These are phyloP conservation scores for Dalbergia cultrata DNA, from an alignment of 306 rosid genomes.

Conservation along the genomic window DNA sequence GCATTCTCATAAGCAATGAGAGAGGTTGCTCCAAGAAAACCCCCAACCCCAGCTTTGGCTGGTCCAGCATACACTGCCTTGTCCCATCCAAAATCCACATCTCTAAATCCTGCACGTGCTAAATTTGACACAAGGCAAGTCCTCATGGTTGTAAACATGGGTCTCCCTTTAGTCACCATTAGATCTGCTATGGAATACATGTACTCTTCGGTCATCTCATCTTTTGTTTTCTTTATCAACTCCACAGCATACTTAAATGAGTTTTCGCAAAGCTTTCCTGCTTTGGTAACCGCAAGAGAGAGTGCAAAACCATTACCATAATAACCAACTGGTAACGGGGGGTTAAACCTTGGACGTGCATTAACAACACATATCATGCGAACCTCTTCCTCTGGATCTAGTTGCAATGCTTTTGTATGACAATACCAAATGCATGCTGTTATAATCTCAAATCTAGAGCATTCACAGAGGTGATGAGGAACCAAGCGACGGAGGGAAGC, in stretches of 20 bases:
- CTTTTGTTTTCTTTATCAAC: constrained; percentile 46
- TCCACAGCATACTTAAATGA: constrained; percentile 29
- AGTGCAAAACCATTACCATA: constrained; percentile 36
- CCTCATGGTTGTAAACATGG: not conserved
- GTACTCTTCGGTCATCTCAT: constrained; percentile 47
- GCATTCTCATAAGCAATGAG: not conserved
- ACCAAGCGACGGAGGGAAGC: constrained; percentile 12
- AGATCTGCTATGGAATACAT: constrained; percentile 55
- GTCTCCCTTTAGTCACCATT: constrained; percentile 47
- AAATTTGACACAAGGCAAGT: constrained; percentile 46
- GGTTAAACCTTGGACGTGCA: constrained; percentile 22
- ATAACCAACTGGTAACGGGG: constrained; percentile 27
- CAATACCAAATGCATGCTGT: constrained; percentile 46
- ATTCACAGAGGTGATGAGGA: constrained; percentile 19
- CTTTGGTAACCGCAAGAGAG: constrained; percentile 9
- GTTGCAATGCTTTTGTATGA: constrained; percentile 49
- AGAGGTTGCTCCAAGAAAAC: constrained; percentile 13
- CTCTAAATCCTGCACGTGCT: not conserved
- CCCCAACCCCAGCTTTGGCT: constrained; percentile 20
- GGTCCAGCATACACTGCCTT: constrained; percentile 48
- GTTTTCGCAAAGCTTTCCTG: constrained; percentile 11
- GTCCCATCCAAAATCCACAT: constrained; percentile 69
- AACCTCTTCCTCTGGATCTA: constrained; percentile 35
- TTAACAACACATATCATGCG: not conserved
- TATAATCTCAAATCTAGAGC: constrained; percentile 45